These are phyloP conservation scores for Cladophialophora carrionii DNA, from an alignment of 2,329 filamentous ascomycete genomes.

Conservation along the genomic window DNA sequence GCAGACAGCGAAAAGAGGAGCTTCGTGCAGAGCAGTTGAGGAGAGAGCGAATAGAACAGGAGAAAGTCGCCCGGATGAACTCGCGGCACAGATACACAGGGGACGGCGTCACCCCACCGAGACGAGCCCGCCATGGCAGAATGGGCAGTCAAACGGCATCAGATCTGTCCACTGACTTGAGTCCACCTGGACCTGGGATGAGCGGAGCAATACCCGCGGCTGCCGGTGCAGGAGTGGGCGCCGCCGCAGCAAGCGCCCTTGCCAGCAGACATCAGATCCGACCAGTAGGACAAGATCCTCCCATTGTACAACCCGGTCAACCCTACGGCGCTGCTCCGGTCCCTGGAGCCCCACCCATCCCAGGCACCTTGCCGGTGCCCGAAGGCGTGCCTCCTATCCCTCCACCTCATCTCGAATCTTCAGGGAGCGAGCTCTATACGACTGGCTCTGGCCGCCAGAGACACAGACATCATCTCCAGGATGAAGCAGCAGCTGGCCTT, in stretches of 20 bases:
- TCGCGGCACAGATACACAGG: conserved; percentile 69
- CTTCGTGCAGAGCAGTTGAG: conserved; percentile 62
- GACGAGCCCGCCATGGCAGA: conserved; percentile 32
- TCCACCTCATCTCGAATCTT: conserved; percentile 47
- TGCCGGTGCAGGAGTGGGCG: conserved; percentile 26
- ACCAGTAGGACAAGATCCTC: conserved; percentile 43
- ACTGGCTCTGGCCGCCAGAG: conserved; percentile 39
- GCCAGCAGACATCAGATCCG: conserved; percentile 37
- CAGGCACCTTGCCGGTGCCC: neutral
- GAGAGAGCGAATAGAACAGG: conserved; percentile 57
- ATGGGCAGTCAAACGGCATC: conserved; percentile 37
- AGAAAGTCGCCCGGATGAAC: conserved; percentile 56
- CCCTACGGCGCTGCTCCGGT: conserved; percentile 39
- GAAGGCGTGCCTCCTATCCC: conserved; percentile 47
- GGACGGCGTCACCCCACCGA: conserved; percentile 59
- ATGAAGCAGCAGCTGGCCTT: conserved; percentile 41
- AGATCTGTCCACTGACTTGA: conserved; percentile 34
- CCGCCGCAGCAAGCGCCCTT: conserved; percentile 37
- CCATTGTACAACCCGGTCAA: conserved; percentile 37
- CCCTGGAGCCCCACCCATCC: conserved; percentile 1
- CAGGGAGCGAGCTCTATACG: conserved; percentile 42
- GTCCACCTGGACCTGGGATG: conserved; percentile 28
- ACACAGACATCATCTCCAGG: conserved; percentile 39
- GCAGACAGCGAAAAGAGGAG: conserved; percentile 60
- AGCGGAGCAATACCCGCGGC: conserved; percentile 29